phyloP scores from a whole-genome alignment of 2,329 filamentous ascomycete genomes.

The Paracoccidioides lutzii region DNA sequence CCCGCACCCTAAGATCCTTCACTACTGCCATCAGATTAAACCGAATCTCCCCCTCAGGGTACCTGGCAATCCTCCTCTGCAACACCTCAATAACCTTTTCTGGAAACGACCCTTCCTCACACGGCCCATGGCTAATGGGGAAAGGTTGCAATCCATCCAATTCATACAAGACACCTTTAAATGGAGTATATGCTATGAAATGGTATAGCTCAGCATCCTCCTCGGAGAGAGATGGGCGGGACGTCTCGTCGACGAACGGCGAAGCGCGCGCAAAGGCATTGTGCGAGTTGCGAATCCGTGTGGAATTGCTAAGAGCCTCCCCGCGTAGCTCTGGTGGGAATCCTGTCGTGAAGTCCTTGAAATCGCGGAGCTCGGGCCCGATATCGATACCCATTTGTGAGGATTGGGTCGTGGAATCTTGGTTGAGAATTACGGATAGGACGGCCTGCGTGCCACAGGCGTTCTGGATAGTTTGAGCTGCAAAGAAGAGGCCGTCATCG shows the following conservation, averaged over 20 bases:
- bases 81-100: slow-evolving; percentile 75
- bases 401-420: slow-evolving; percentile 33
- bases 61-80: slow-evolving; percentile 68
- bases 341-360: slow-evolving; percentile 76
- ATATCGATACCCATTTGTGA: slow-evolving; percentile 45
- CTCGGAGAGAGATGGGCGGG: slow-evolving; percentile 53
- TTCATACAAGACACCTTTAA: slow-evolving; percentile 76
- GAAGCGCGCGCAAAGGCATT: slow-evolving; percentile 81
- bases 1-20: slow-evolving; percentile 63
- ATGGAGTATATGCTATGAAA: slow-evolving; percentile 86
- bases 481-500: slow-evolving; percentile 71
- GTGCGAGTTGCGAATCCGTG: slow-evolving; percentile 64
- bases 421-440: slow-evolving; percentile 81
- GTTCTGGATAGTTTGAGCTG: slow-evolving; percentile 94
- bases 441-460: slow-evolving; percentile 95
- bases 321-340: slow-evolving; percentile 66
- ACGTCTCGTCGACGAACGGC: slow-evolving; percentile 87
- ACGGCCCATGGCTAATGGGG: slow-evolving; percentile 76
- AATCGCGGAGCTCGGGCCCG: slow-evolving; percentile 56
- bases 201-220: slow-evolving; percentile 80
- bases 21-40: slow-evolving; percentile 96
- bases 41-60: slow-evolving; percentile 75
- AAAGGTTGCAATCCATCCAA: slow-evolving; percentile 87
- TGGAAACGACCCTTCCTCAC: slow-evolving; percentile 58
- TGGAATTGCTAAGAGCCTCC: slow-evolving; percentile 57